These are phyloP conservation scores for Solanum sejunctum DNA, from an alignment of 257 asterid species.

Conservation along the genomic window DNA sequence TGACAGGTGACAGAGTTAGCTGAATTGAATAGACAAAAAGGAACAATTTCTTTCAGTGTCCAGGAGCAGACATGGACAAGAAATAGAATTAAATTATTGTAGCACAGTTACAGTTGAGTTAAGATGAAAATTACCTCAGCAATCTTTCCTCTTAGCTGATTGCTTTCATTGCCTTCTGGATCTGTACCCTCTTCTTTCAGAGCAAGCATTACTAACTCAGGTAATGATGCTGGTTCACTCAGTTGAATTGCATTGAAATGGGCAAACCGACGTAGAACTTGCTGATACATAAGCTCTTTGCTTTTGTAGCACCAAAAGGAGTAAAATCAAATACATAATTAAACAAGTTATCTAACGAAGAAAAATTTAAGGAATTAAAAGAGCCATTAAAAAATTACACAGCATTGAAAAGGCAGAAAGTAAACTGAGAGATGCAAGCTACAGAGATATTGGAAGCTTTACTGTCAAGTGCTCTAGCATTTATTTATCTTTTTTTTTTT, in stretches of 20 bases:
- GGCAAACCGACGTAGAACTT: constrained; percentile 76
- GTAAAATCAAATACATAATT: background rate
- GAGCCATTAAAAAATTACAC: background rate
- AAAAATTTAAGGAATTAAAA: background rate
- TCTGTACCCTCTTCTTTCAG: constrained; percentile 74
- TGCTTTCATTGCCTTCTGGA: constrained; percentile 41
- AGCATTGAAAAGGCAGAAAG: background rate
- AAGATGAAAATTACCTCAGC: constrained; percentile 49
- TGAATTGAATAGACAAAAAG: background rate
- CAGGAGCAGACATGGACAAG: background rate
- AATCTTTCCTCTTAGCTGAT: constrained; percentile 66
- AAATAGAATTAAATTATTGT: background rate
- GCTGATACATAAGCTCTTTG: constrained; percentile 98
- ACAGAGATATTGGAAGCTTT: background rate
- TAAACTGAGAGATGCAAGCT: background rate
- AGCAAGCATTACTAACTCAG: constrained; percentile 62
- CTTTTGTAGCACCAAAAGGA: constrained; percentile 26
- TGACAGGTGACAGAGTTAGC: background rate
- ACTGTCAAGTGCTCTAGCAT: background rate
- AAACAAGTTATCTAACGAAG: background rate
- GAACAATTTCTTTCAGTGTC: background rate
- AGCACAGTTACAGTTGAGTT: background rate
- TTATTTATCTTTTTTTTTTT: too few species aligned
- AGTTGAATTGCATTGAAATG: constrained; percentile 91
- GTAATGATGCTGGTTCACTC: constrained; percentile 80